These are phyloP conservation scores for Albatrellus ellisii DNA, from an alignment of 768 basidiomycete genomes.

Conservation along the genomic window DNA sequence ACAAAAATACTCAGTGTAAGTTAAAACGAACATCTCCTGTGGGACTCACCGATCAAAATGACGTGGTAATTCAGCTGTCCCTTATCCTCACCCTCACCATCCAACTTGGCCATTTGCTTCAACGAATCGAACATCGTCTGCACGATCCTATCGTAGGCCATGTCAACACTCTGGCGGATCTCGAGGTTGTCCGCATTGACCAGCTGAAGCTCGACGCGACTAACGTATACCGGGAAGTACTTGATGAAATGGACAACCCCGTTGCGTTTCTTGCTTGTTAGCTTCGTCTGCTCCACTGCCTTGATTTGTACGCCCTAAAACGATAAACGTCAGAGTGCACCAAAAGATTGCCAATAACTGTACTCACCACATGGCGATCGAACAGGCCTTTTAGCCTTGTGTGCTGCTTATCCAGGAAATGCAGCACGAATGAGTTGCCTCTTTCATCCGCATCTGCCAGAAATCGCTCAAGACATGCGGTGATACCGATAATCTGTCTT, in stretches of 20 bases:
- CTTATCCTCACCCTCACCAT: slow-evolving; percentile 89
- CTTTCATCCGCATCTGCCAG: slow-evolving; percentile 68
- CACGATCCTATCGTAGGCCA: slow-evolving; percentile 80
- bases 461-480: slow-evolving; percentile 67
- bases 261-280: slow-evolving; percentile 84
- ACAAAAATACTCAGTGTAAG: too few species aligned
- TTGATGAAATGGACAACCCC: slow-evolving; percentile 89
- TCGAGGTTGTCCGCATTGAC: slow-evolving; percentile 64
- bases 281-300: slow-evolving; percentile 79
- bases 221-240: slow-evolving; percentile 82
- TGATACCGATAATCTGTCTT: slow-evolving; percentile 79
- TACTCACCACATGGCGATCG: slow-evolving; percentile 60
- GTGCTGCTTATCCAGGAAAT: slow-evolving; percentile 73
- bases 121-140: slow-evolving; percentile 85
- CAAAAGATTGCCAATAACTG: background rate
- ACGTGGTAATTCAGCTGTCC: slow-evolving; percentile 95
- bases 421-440: slow-evolving; percentile 59
- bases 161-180: slow-evolving; percentile 64
- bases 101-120: slow-evolving; percentile 93
- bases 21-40: background rate
- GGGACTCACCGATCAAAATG: slow-evolving; percentile 72
- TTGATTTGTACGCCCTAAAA: slow-evolving; percentile 75
- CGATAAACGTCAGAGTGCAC: slow-evolving; percentile 4
- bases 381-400: slow-evolving; percentile 61
- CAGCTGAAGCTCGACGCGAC: slow-evolving; percentile 75